phyloP scores from a whole-genome alignment of 352 stramenopile species.

The Phytophthora pini region DNA sequence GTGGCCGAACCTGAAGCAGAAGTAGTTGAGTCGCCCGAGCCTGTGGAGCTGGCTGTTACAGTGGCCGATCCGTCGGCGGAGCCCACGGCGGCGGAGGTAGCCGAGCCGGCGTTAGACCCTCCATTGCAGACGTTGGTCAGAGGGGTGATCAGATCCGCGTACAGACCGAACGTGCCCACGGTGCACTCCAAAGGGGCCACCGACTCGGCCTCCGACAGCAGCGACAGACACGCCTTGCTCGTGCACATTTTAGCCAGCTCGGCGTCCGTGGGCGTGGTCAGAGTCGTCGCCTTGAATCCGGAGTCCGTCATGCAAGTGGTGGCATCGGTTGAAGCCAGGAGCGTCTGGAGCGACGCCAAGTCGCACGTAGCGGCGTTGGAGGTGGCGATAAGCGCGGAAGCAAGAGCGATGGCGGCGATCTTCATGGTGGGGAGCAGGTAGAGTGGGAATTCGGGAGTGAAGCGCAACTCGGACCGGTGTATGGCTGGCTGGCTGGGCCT shows the following conservation, averaged over 20 bases:
- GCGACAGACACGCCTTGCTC: conserved; percentile 29
- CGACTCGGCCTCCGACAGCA: conserved; percentile 23
- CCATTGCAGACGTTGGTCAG: conserved; percentile 25
- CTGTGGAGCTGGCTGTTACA: background rate
- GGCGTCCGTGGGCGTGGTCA: conserved; percentile 27
- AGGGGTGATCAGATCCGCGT: conserved; percentile 38
- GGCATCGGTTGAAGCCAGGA: conserved; percentile 26
- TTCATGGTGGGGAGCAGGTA: conserved; percentile 19
- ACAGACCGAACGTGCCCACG: conserved; percentile 38
- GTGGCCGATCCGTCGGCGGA: conserved; percentile 6
- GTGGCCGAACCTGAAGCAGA: background rate
- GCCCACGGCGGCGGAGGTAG: conserved; percentile 9
- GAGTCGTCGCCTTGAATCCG: conserved; percentile 37
- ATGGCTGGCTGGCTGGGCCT: background rate
- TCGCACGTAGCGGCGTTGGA: conserved; percentile 37
- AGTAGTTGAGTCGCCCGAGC: background rate
- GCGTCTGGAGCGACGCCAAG: conserved; percentile 23
- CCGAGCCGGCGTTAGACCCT: conserved; percentile 10
- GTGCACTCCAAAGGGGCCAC: conserved; percentile 38
- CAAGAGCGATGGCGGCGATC: conserved; percentile 18
- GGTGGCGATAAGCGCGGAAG: conserved; percentile 20
- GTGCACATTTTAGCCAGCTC: conserved; percentile 39
- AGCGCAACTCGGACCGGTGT: background rate
- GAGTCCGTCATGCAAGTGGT: conserved; percentile 35
- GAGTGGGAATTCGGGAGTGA: conserved; percentile 4